Evolutionary conservation across 2,329 filamentous ascomycete genomes (phyloP).

Genomic region (Cercospora zeina): DNA sequence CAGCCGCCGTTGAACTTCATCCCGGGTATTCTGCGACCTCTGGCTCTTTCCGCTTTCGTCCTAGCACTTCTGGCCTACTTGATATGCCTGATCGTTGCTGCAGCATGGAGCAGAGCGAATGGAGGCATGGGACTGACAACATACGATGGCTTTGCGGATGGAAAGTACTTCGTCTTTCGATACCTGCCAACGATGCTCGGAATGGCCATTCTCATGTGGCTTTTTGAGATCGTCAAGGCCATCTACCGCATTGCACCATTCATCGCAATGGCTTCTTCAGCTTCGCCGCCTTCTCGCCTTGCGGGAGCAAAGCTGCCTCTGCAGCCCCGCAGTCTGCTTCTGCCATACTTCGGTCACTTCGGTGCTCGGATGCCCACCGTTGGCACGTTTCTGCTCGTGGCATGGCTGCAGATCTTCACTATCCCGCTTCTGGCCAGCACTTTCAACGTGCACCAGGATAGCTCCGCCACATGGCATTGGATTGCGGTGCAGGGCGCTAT

Average conservation of each 20-base stretch:
- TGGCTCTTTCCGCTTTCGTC: slow-evolving; percentile 62
- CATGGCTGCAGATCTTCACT: slow-evolving; percentile 78
- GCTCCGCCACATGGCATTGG: slow-evolving; percentile 71
- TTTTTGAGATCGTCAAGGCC: slow-evolving; percentile 71
- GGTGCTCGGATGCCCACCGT: slow-evolving; percentile 67
- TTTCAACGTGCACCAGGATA: slow-evolving; percentile 65
- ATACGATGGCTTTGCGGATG: slow-evolving; percentile 69
- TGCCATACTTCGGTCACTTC: slow-evolving; percentile 69
- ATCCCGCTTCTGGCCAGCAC: slow-evolving; percentile 77
- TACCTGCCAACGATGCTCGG: slow-evolving; percentile 79
- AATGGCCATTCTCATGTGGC: slow-evolving; percentile 70
- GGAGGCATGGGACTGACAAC: slow-evolving; percentile 60
- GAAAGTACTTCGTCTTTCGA: slow-evolving; percentile 80
- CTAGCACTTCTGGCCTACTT: slow-evolving; percentile 68
- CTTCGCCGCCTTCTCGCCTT: slow-evolving; percentile 59
- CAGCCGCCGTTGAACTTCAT: slow-evolving; percentile 61
- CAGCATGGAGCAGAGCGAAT: slow-evolving; percentile 64
- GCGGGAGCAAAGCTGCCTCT: slow-evolving; percentile 66
- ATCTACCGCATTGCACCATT: slow-evolving; percentile 79
- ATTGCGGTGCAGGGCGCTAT: slow-evolving; percentile 72
- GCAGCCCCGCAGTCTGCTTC: slow-evolving; percentile 63
- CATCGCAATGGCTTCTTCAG: slow-evolving; percentile 68
- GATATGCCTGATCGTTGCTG: slow-evolving; percentile 69
- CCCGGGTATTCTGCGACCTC: slow-evolving; percentile 68
- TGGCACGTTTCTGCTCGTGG: slow-evolving; percentile 63